Conservation (phyloP, 768 basidiomycete species). For the Podaxis sp. region DNA sequence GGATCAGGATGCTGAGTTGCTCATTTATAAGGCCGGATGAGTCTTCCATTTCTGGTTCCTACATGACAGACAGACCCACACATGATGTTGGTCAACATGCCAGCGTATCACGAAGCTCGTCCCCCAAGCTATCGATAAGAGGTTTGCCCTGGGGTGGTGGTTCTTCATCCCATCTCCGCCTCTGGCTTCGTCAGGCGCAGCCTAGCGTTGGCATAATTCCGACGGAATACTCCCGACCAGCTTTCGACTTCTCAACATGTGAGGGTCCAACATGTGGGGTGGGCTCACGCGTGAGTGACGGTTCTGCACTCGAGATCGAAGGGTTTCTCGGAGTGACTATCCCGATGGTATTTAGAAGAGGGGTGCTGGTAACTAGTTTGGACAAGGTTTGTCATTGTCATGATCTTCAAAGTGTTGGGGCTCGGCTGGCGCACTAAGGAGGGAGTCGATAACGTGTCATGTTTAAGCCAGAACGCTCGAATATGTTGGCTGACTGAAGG, state of each 20-base stretch:
- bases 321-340: neutral
- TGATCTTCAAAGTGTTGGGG: conserved; percentile 26
- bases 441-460: conserved; percentile 17
- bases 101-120: neutral
- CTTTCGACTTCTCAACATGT: neutral
- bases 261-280: conserved; percentile 14
- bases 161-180: neutral
- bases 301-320: conserved; percentile 5
- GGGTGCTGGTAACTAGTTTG: neutral
- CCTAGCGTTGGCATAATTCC: conserved; percentile 9
- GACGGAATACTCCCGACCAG: conserved; percentile 1
- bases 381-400: neutral
- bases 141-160: neutral
- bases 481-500: neutral
- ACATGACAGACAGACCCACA: neutral
- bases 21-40: neutral
- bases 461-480: conserved; percentile 17
- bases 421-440: conserved; percentile 31
- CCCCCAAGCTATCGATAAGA: neutral
- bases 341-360: neutral
- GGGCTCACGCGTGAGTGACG: conserved; percentile 4
- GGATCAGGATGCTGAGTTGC: neutral
- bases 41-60: neutral
- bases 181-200: conserved; percentile 8
- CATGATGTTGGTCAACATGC: neutral